Percentiles rank a stretch among this genome's conserved stretches.
Conservation (phyloP, 345 rosid species). For the Lumnitzera littorea region DNA sequence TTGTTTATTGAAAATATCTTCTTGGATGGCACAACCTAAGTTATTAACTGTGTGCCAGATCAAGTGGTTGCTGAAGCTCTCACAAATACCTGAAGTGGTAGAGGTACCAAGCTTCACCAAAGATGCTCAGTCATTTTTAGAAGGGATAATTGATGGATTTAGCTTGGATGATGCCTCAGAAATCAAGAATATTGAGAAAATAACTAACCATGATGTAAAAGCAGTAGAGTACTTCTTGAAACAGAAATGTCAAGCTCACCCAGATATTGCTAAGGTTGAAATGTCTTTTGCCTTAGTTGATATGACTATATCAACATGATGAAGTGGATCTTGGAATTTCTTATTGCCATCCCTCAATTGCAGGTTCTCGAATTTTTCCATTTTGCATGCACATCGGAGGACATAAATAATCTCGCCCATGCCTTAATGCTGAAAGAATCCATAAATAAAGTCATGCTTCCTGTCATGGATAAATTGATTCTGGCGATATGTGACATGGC, state of each 20-base stretch:
- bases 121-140: constrained; percentile 58
- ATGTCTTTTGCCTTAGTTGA: not conserved
- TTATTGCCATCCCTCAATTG: not conserved
- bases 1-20: too few species aligned
- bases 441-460: constrained; percentile 48
- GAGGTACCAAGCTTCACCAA: constrained; percentile 83
- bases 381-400: constrained; percentile 96
- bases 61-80: constrained; percentile 86
- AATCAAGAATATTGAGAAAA: constrained; percentile 72
- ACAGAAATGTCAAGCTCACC: constrained; percentile 69
- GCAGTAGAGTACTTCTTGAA: constrained; percentile 93
- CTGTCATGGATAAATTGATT: constrained; percentile 67
- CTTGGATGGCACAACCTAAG: not conserved
- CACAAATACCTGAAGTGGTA: constrained; percentile 55
- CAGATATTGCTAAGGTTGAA: constrained; percentile 72
- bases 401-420: constrained; percentile 91
- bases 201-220: constrained; percentile 91
- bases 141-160: constrained; percentile 59
- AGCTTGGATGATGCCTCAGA: constrained; percentile 66
- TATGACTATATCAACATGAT: not conserved
- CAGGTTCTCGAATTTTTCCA: constrained; percentile 96
- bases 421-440: constrained; percentile 86
- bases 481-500: constrained; percentile 51
- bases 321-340: not conserved
- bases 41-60: constrained; percentile 29